Evolutionary conservation across 2,329 filamentous ascomycete genomes (phyloP).

Genomic region (Byssothecium circinans): DNA sequence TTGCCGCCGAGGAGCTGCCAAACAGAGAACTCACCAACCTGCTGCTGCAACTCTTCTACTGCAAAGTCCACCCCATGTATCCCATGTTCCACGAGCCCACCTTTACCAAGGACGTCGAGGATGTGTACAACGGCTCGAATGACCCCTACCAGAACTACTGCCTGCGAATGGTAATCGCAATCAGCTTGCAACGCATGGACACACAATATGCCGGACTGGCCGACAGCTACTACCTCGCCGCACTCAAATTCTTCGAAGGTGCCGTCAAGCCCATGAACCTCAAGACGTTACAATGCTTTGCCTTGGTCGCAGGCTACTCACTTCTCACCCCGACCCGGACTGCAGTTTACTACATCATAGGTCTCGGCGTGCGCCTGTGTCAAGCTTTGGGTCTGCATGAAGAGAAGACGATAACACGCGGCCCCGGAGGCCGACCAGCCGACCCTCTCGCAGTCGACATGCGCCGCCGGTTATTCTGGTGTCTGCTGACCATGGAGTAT

Average conservation of each 20-base stretch:
- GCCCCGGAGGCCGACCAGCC: constrained; percentile 60
- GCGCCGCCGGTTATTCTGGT: constrained; percentile 86
- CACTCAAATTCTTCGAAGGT: constrained; percentile 79
- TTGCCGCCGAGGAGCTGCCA: constrained; percentile 75
- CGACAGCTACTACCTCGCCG: constrained; percentile 91
- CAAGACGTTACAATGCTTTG: constrained; percentile 85
- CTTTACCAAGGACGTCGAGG: constrained; percentile 74
- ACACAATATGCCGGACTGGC: constrained; percentile 88
- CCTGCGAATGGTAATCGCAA: constrained; percentile 87
- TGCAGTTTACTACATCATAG: constrained; percentile 90
- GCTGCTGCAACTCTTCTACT: constrained; percentile 81
- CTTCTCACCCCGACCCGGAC: constrained; percentile 88
- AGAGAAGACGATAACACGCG: constrained; percentile 78
- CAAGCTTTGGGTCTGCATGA: constrained; percentile 87
- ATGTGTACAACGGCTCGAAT: constrained; percentile 73
- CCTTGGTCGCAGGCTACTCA: constrained; percentile 87
- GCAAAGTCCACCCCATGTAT: constrained; percentile 87
- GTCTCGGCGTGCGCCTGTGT: constrained; percentile 81
- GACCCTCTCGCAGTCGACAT: constrained; percentile 83
- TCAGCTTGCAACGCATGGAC: constrained; percentile 90
- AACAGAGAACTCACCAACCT: constrained; percentile 73
- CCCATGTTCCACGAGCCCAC: constrained; percentile 83
- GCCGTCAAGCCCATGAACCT: constrained; percentile 87
- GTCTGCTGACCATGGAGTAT: constrained; percentile 83
- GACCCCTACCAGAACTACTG: constrained; percentile 88